Evolutionary conservation across 2,329 filamentous ascomycete genomes (phyloP), one percentile per base, ranked within the genome.

Genomic region (Pseudogymnoascus sp.): DNA sequence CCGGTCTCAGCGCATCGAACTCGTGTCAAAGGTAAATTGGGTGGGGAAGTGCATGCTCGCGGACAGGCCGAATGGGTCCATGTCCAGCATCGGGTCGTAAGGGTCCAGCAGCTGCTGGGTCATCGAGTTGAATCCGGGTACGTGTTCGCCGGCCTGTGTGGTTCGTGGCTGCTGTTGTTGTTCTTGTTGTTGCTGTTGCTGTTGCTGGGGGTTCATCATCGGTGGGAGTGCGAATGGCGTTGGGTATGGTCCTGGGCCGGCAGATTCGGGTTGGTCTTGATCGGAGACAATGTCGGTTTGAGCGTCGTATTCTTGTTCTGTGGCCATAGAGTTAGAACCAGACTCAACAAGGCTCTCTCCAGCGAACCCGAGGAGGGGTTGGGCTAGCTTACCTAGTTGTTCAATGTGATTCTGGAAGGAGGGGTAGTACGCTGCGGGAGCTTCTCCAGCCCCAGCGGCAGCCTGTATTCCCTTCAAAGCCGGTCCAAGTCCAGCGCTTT

Each of bases 261-360:
- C 83, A 10, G 86, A 85, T 65, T 91, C 87, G 67, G 86, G 81
- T 73, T 80, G 84, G 70, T 90, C 87, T 68, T 86, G 79, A 65
- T 95, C 90, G 71, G 97, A 92, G 75, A 95, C 86, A 82, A 96
- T 90, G 71, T 93, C 91, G 75, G 84, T 85, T 77, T 91, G 90
- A 63, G 91, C 89, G 75, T 97, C 92, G 78, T 97, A 97, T 80
- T 97, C 93, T 82, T 96, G 92, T 80, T 97, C 93, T 97, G 80
- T 80, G 82, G 72, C 79, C 77, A 85, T 76, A 77, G 74, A 81
- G 83, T 89, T 66, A 79, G 88, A 82, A 79, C 81, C 86, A 85
- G 82, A 81, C 86, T 81, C 81, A 80, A 82, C 74, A 84, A 80
- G 78, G 83, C 81, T 79, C 81, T 81, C 72, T 70, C 71, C 77